Evolutionary conservation across 192 early-diverging fungal genomes (phyloP), one percentile per base, ranked within the genome.

Genomic region (Umbelopsis isabellina): DNA sequence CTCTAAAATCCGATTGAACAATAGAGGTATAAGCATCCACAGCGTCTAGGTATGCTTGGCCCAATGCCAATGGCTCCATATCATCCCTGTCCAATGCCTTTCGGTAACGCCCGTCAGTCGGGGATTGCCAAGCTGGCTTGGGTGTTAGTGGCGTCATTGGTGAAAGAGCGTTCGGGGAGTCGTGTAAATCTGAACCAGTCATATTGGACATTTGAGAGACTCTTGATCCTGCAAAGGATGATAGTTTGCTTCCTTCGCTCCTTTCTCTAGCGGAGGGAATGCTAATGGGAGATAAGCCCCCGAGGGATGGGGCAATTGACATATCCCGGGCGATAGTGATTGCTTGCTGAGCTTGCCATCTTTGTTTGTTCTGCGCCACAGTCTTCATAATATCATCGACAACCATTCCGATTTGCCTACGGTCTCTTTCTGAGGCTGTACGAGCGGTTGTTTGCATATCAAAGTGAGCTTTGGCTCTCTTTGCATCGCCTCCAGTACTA

Each of bases 401-500:
- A 12, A 70, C 68, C 27, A 50, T 51, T 11, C 49, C 49, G 35
- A 70, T 45, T 23, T 70, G 68, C 10, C 35, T 16, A 11, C 49
- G 50, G 22, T 70, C 68, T 12, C 49, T 25, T 37, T 44, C 51
- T 5, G 51, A 55, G 22, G 68, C 68, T 23, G 30, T 27, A 41
- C 68, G 21, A 20, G 68, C 68, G 7, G 27, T 45, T 2, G 49
- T 51, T 46, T 70, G 68, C 21, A 52, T 51, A 55, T 70, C 68
- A 55, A 55, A 52, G 33, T 52, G 44, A 11, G 68, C 27, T 18
- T 44, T 49, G 20, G 68, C 68, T 25, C 49, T 49, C 16, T 44
- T 27, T 22, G 49, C 51, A 58, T 70, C 68, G 4, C 21, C 20
- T 16, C 68, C 68, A 13, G 51, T 51, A 33, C 49, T 70, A 25